Evolutionary conservation across 495 filamentous ascomycete genomes (phyloP), one percentile per base, ranked within the genome.

Genomic region (Hypoxylon subgilvum): DNA sequence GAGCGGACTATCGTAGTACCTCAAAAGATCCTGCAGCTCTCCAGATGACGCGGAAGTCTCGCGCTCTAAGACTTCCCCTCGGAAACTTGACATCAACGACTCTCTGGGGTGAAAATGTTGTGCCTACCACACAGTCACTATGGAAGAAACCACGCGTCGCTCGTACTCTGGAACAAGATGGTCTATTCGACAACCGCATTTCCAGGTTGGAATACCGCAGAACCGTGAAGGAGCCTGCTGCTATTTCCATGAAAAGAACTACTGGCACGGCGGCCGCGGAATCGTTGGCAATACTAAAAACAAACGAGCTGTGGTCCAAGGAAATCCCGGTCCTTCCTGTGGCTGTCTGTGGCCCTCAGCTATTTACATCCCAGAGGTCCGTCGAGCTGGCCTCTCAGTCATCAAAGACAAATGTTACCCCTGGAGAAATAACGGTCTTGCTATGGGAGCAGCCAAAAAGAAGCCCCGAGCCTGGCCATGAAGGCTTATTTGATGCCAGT

Each of bases 141-240:
- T 74, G 52, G 72, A 68, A 61, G 68, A 52, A 57, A 13, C 67
- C 41, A 8, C 19, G 35, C 18, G 18, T 44, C 12, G 18, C 36
- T 19, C 36, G 54, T 13, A 28, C 34, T 14, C 30, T 52, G 6
- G 46, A 62, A 14, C 34, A 17, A 3, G 23, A 44, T 40, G 69
- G 64, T 21, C 34, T 74, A 18, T 74, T 72, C 19, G 58, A 62
- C 22, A 46, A 30, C 13, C 46, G 61, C 18, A 9, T 50, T 39
- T 35, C 48, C 21, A 65, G 69, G 14, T 35, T 40, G 9, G 60
- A 63, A 27, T 71, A 53, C 50, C 73, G 73, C 16, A 70, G 67
- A 21, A 75, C 72, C 10, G 35, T 67, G 16, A 57, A 69, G 53
- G 66, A 72, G 47, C 71, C 73, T 34, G 72, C 68, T 31, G 73